Evolutionary conservation across 78 protist species (phyloP).

Genomic region (slime mould (Dictyostelium discoideum)): DNA sequence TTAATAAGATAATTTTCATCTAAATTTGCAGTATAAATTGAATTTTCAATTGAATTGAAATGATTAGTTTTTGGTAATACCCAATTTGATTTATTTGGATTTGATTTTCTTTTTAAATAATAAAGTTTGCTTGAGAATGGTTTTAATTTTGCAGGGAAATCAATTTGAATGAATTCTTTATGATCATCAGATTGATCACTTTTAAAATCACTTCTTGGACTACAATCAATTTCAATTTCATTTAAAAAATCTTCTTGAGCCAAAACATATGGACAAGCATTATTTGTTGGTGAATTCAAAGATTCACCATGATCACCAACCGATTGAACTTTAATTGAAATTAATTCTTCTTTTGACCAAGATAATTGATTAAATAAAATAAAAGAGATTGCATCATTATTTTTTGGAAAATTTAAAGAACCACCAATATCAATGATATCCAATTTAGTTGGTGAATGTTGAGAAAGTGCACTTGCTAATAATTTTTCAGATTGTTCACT

Average conservation of each 20-base stretch:
- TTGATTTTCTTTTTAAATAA: background rate
- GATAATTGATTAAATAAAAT: background rate
- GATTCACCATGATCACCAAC: background rate
- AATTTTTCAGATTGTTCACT: background rate
- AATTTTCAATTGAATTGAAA: background rate
- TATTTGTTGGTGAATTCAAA: background rate
- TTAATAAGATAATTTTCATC: background rate
- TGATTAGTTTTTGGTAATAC: background rate
- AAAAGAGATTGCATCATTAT: background rate
- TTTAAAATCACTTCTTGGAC: background rate
- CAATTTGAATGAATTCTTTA: conserved; percentile 25
- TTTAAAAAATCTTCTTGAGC: background rate
- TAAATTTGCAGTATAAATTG: background rate
- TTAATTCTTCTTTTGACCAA: background rate
- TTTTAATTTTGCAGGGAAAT: background rate
- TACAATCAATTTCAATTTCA: conserved; percentile 12
- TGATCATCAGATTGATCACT: background rate
- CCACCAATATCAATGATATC: background rate
- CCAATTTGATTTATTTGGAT: background rate
- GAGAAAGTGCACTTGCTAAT: background rate
- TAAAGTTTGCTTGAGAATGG: background rate
- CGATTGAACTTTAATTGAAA: background rate
- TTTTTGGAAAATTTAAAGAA: background rate
- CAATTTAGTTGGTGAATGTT: background rate
- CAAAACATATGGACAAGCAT: conserved; percentile 1